Evolutionary conservation across 2,329 filamentous ascomycete species (phyloP), one percentile per base, ranked within the genome.

Genomic region (Epichloe glyceriae): DNA sequence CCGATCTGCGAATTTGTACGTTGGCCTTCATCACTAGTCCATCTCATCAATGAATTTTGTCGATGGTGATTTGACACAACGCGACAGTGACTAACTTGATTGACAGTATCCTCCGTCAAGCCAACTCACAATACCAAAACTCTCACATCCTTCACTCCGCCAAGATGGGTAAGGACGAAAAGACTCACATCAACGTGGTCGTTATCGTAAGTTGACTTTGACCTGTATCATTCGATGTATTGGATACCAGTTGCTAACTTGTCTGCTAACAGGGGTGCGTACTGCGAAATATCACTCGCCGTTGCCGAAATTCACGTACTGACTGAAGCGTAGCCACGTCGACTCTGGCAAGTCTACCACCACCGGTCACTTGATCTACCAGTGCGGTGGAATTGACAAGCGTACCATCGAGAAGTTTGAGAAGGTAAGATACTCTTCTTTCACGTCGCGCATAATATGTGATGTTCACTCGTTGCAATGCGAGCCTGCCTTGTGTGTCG

Each of bases 351-450:
- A 96, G 85, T 95, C 90, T 65, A 96, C 90, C 74, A 96, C 90
- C 74, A 86, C 75, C 66, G 82, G 84, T 74, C 84, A 91, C 81
- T 85, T 98, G 84, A 97, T 98, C 87, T 97, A 97, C 89, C 91
- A 98, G 86, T 97, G 93, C 82, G 93, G 93, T 86, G 93, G 93
- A 88, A 98, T 97, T 72, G 93, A 98, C 88, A 89, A 91, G 83
- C 91, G 93, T 89, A 97, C 91, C 76, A 98, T 98, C 73, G 93
- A 98, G 86, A 98, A 98, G 87, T 98, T 98, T 85, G 93, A 98
- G 90, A 98, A 98, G 88, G 89, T 94, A 76, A 72, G 82, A 55
- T 39, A 54, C 50, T 50, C 58, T 57, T 50, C 45, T 51, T 52
- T 53, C 55, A 43, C 43, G 44, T 55, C 26, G 10, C 26, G 26